A percentile compares a stretch with the other conserved stretches of the same genome.
Conservation (phyloP, 1,284 basidiomycete species). For the Rhodotorula sp. region DNA sequence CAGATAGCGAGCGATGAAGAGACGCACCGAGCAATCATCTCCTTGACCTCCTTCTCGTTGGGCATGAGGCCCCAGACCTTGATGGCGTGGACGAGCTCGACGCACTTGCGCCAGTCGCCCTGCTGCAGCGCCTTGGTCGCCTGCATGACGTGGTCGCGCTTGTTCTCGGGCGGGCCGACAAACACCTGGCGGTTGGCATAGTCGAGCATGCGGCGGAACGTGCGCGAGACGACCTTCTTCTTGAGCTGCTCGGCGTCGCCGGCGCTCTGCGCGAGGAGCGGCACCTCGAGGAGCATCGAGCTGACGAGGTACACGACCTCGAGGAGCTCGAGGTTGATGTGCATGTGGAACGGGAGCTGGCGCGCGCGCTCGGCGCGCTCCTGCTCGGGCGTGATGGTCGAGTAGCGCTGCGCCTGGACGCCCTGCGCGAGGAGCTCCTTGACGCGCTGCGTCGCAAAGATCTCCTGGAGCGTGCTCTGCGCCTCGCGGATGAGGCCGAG, state of each 20-base stretch:
- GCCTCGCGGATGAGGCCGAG: conserved; percentile 92
- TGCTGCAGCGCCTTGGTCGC: conserved; percentile 94
- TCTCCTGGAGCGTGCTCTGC: conserved; percentile 89
- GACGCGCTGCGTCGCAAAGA: conserved; percentile 89
- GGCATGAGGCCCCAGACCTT: conserved; percentile 99
- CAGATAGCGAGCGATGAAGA: conserved; percentile 51
- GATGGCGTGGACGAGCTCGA: conserved; percentile 89
- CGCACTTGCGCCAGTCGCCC: conserved; percentile 95
- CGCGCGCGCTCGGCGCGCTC: conserved; percentile 94
- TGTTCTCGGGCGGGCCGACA: conserved; percentile 97
- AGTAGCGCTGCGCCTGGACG: conserved; percentile 88
- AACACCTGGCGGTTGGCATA: conserved; percentile 98
- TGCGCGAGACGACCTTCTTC: conserved; percentile 82
- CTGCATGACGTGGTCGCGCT: conserved; percentile 98
- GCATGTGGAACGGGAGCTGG: conserved; percentile 98
- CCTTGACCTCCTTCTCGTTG: conserved; percentile 80
- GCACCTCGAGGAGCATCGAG: conserved; percentile 98
- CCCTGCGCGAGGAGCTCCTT: conserved; percentile 98
- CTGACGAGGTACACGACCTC: conserved; percentile 97
- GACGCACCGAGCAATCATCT: conserved; percentile 85
- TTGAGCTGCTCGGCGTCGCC: conserved; percentile 79
- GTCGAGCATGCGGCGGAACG: conserved; percentile 92
- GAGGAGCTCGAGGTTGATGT: conserved; percentile 96
- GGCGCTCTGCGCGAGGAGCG: conserved; percentile 87
- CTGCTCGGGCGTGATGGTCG: conserved; percentile 80